Evolutionary conservation across 2,329 filamentous ascomycete species (phyloP).

Genomic region (Trichoderma harzianum): DNA sequence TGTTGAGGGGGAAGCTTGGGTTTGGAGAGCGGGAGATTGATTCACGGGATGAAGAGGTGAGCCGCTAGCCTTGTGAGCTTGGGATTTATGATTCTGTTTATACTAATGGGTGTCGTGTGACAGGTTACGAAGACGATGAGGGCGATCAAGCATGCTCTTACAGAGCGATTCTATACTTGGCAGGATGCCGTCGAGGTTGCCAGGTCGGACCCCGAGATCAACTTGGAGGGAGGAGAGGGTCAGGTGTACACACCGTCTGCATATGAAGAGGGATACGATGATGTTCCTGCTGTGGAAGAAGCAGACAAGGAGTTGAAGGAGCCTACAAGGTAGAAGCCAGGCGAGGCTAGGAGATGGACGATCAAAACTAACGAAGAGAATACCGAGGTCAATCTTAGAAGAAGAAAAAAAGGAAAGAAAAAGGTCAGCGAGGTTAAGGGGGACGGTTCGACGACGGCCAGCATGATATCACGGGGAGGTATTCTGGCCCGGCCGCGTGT

Average conservation of each 20-base stretch:
- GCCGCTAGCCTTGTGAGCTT: slow-evolving; percentile 24
- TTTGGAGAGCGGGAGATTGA: slow-evolving; percentile 70
- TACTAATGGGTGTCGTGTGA: slow-evolving; percentile 12
- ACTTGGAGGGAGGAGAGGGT: slow-evolving; percentile 48
- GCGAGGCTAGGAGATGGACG: background rate
- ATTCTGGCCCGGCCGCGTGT: background rate
- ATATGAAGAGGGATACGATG: slow-evolving; percentile 35
- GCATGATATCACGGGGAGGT: background rate
- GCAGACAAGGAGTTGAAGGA: background rate
- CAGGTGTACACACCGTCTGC: slow-evolving; percentile 48
- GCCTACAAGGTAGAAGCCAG: background rate
- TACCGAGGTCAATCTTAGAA: background rate
- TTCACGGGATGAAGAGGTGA: slow-evolving; percentile 63
- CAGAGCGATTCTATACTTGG: slow-evolving; percentile 87
- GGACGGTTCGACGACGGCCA: background rate
- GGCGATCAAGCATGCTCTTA: slow-evolving; percentile 78
- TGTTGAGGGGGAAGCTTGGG: slow-evolving; percentile 62
- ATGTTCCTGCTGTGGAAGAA: slow-evolving; percentile 20
- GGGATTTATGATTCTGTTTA: background rate
- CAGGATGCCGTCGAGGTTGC: slow-evolving; percentile 69
- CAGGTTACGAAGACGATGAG: slow-evolving; percentile 76
- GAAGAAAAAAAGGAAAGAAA: background rate
- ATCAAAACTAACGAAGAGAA: background rate
- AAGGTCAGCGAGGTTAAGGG: background rate
- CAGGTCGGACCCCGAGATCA: slow-evolving; percentile 62